Evolutionary conservation across 768 basidiomycete genomes (phyloP), one percentile per base, ranked within the genome.

Genomic region (Suillus sp.): DNA sequence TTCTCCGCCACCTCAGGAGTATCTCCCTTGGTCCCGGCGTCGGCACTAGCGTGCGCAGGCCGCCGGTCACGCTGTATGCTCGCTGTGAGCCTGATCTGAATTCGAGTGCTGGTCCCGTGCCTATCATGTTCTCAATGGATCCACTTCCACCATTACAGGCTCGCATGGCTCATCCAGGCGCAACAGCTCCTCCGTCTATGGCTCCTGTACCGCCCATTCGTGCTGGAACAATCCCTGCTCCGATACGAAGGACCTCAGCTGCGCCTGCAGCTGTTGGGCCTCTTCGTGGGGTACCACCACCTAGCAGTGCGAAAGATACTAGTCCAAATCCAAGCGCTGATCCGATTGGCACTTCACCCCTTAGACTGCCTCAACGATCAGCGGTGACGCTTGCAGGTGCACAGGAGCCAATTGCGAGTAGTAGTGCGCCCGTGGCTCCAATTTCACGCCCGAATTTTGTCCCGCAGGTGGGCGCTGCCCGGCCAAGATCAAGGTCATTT

Each of bases 401-500:
- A 10, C 59, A 47, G 10, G 66, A 59, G 3, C n/a, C 25, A 2
- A 56, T 51, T 45, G 47, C 22, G 48, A 37, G 42, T 18, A 53
- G 64, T 16, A 50, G 48, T 16, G 38, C 56, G 51, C 60, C 40
- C 64, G 18, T 61, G 37, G 55, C 22, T 38, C 74, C 75, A 22
- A 69, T 90, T 32, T 87, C 84, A 0, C 74, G 89, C 16, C 79
- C 88, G 0, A 87, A 89, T 54, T 91, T 92, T 69, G 80, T 85
- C 62, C 90, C 91, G 0, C 81, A 81, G 61, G 78, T 78, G 10
- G 78, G 80, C 8, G 79, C 79, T 3, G 68, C 78, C 10, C 77
- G 92, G 7, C 84, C 83, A 16, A 75, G 84, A 6, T 92, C 92
- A 5, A 74, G 91, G 57, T 92, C 90, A 25, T 93, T 93, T 70